Percentiles rank a stretch among this genome's conserved stretches.
Conservation (phyloP, 176 grass and related monocot species). For the Raddia distichophylla region DNA sequence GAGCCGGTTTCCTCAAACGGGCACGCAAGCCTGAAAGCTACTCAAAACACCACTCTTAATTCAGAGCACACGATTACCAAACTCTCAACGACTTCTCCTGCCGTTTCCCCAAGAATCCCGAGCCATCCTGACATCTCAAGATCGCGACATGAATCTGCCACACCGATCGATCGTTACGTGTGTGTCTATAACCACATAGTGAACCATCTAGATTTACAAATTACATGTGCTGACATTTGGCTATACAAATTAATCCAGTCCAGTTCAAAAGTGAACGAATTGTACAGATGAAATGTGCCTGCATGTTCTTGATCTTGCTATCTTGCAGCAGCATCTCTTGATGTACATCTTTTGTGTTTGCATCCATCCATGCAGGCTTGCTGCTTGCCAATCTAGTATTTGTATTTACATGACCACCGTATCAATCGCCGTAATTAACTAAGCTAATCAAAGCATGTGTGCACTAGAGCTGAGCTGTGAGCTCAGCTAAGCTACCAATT, state of each 20-base stretch:
- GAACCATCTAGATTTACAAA: background rate
- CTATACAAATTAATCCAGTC: conserved; percentile 27
- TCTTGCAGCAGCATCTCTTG: background rate
- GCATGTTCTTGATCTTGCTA: background rate
- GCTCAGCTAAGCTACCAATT: conserved; percentile 44
- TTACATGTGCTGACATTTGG: background rate
- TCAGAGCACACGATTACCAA: background rate
- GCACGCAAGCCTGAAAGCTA: conserved; percentile 42
- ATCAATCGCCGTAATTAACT: background rate
- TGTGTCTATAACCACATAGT: background rate
- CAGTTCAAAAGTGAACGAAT: background rate
- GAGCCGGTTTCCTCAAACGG: background rate
- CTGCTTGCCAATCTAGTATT: conserved; percentile 24
- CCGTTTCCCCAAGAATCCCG: background rate
- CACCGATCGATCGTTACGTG: background rate
- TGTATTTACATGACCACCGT: conserved; percentile 40
- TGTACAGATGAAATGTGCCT: background rate
- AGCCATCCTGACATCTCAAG: conserved; percentile 15
- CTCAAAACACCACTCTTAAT: conserved; percentile 1
- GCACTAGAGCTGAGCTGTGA: background rate
- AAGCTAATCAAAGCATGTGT: background rate
- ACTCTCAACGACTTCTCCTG: conserved; percentile 24
- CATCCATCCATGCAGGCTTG: background rate
- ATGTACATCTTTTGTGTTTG: background rate
- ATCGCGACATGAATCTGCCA: conserved; percentile 1